Evolutionary conservation across 257 asterid species (phyloP), one percentile per base, ranked within the genome.

Genomic region (Forsythia suspensa): DNA sequence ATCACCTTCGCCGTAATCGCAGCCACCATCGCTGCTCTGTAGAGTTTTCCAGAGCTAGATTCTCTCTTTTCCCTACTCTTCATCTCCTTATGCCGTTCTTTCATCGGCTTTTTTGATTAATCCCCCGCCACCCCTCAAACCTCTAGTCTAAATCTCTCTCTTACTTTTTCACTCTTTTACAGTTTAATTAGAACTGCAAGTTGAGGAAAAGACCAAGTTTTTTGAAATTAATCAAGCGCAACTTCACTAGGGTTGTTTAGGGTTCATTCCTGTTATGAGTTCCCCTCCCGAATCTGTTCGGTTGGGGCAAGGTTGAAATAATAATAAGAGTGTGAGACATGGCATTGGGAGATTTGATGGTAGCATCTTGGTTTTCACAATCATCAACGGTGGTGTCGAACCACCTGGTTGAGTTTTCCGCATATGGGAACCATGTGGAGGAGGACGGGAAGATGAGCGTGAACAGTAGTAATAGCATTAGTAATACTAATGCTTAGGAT

Each of bases 301-400:
- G 86, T 94, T 94, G 85, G 98, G 97, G 87, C 92, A 84, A 84
- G 97, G 97, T 76, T 89, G 87, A 87, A 51, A 48, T 59, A 20
- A 4, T 18, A 71, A 71, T 42, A 18, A 76, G 36, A 61, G 78
- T 38, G 57, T 71, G 37, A 80, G 76, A 79, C 75, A 94, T 96
- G 99, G 99, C 99, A 92, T 88, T 96, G 96, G 99, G 98, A 70
- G 98, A 94, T 90, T 88, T 94, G 86, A 96, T 96, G 98, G 92
- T 91, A 51, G 94, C 94, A 75, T 96, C 98, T 24, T 86, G 98
- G 88, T 91, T 88, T 84, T 91, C 99, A 36, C 97, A 89, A 81
- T 95, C 99, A 67, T 78, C 97, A 21, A 85, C 91, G 46, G 86
- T 85, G 78, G 91, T 89, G 72, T 77, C 97, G 12, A 91, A 84